phyloP scores from a whole-genome alignment of 1,284 basidiomycete genomes.

The Uromyces viciae-fabae region DNA sequence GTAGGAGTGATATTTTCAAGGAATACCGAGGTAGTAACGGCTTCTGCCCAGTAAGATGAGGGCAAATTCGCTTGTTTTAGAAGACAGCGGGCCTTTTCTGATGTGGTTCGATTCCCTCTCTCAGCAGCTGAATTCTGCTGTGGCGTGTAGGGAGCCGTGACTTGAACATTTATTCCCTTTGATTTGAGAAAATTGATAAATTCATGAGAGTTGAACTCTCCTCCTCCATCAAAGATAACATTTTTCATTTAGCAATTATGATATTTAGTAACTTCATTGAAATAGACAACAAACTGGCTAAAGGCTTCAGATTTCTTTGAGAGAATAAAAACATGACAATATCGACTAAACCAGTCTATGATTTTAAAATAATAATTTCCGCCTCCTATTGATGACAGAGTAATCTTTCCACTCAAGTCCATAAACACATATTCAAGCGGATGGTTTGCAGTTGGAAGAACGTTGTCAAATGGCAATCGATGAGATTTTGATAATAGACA shows the following conservation, averaged over 20 bases:
- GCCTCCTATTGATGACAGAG: neutral
- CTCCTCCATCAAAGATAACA: neutral
- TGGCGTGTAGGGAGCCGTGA: no score
- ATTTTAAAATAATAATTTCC: neutral
- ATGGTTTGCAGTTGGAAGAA: neutral
- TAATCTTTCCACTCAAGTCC: neutral
- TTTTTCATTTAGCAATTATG: neutral
- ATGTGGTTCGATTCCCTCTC: neutral
- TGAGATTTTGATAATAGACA: neutral
- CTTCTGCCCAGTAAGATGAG: constrained; percentile 9
- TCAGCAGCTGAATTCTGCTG: no score
- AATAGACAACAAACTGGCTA: neutral
- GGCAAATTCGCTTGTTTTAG: neutral
- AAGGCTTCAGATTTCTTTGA: constrained; percentile 16
- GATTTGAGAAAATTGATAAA: no score
- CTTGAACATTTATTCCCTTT: no score
- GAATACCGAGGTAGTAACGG: neutral
- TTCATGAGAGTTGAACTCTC: no score
- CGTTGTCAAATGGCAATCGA: neutral
- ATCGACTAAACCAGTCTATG: neutral
- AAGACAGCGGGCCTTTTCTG: constrained; percentile 5
- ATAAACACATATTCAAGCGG: neutral
- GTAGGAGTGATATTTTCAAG: constrained; percentile 16
- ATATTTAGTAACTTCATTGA: neutral
- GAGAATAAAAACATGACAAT: neutral